Base-by-base conservation (phyloP, 257 asterid species). In the Eucommia ulmoides region DNA sequence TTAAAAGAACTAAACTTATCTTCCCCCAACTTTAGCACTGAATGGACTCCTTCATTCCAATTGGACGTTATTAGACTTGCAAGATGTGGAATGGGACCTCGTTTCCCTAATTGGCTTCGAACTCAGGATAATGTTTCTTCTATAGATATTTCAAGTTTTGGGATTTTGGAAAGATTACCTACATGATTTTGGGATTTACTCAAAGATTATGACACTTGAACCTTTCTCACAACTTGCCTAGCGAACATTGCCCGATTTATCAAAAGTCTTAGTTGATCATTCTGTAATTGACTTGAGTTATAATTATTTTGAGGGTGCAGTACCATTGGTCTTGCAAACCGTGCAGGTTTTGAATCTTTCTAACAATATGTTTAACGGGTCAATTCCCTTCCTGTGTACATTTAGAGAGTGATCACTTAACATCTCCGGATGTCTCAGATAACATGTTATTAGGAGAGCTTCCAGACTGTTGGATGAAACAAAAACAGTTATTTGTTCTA, bases 31-130 rank as follows among this genome's bases (percentile, higher is more conserved):
- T 17, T 63, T 8, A 29, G 38, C 18, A 25, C 38, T 2, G 22
- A 35, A 17, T 64, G 60, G 65, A 19, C 19, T 15, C 70, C 56
- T 5, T 52, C 60, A 6, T 58, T 52, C 47, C 55, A 64, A 5
- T 23, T 64, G 51, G 47, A 33, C 2, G 0, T 19, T 11, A 2
- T 47, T 11, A 22, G 7, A 17, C 8, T 52, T n/a, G 23, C 50
- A 4, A 22, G 58, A 8, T 55, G 55, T 17, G 52, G 23, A 33
- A 1, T 64, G 54, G 61, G 70, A 9, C 60, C 60, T 38, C 20
- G 25, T 19, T 63, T 68, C 17, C 70, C 70, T 2, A 23, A 22
- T n/a, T 63, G 66, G 70, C 52, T 68, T 33, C 23, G 0, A 49
- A 54, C 23, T 19, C 74, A 63, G 2, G 24, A 25, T 7, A 3